phyloP scores from a whole-genome alignment of 1,139 yeast species.

The Lodderomyces oxycetoniae region DNA sequence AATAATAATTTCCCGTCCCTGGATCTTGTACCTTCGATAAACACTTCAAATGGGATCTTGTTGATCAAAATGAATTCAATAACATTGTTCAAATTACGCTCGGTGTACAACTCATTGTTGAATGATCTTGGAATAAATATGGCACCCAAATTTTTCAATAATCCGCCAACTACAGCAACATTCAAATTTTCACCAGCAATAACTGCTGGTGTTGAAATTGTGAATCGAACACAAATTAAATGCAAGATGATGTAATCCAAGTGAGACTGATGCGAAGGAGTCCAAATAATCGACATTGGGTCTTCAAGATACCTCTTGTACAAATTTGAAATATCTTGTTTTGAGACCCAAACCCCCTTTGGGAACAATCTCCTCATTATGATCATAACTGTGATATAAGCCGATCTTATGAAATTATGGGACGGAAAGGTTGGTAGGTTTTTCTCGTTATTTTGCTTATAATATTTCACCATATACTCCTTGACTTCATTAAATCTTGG shows the following conservation, averaged over 20 bases:
- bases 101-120: slow-evolving; percentile 52
- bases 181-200: slow-evolving; percentile 69
- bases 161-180: slow-evolving; percentile 53
- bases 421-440: slow-evolving; percentile 33
- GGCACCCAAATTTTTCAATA: slow-evolving; percentile 43
- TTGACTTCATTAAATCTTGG: slow-evolving; percentile 36
- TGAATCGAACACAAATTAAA: slow-evolving; percentile 52
- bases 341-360: slow-evolving; percentile 40
- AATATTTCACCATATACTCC: slow-evolving; percentile 36
- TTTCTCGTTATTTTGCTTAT: slow-evolving; percentile 32
- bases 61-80: slow-evolving; percentile 49
- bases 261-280: slow-evolving; percentile 61
- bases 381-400: slow-evolving; percentile 37
- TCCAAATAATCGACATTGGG: slow-evolving; percentile 42
- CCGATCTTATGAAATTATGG: slow-evolving; percentile 27
- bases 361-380: slow-evolving; percentile 39
- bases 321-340: slow-evolving; percentile 28
- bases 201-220: slow-evolving; percentile 54
- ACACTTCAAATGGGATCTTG: slow-evolving; percentile 57
- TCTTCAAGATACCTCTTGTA: slow-evolving; percentile 31
- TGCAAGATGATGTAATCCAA: slow-evolving; percentile 63
- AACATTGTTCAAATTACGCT: slow-evolving; percentile 50
- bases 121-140: slow-evolving; percentile 45
- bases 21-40: slow-evolving; percentile 65
- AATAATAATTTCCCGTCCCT: slow-evolving; percentile 61